A percentile compares a stretch with the other conserved stretches of the same genome.
These are phyloP conservation scores for Thymus quinquecostatus DNA, from an alignment of 257 asterid genomes.

Conservation along the genomic window DNA sequence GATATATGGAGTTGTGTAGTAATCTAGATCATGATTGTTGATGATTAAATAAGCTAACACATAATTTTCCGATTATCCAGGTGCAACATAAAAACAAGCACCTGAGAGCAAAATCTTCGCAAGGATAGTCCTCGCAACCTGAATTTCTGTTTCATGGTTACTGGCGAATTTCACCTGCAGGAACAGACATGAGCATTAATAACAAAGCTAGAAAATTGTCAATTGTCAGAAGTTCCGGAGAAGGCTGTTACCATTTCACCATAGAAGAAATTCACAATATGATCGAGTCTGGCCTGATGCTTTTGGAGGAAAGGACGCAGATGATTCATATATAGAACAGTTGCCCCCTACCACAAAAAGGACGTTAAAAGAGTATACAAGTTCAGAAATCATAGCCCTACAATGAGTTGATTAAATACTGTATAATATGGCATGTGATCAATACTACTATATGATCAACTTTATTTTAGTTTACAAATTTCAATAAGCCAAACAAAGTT, in stretches of 20 bases:
- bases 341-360: slow-evolving; percentile 73
- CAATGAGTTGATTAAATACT: neutral
- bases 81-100: slow-evolving; percentile 28
- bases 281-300: slow-evolving; percentile 76
- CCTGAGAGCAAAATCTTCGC: slow-evolving; percentile 59
- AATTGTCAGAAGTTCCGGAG: slow-evolving; percentile 15
- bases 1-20: neutral
- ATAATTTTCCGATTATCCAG: neutral
- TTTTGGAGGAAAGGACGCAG: slow-evolving; percentile 73
- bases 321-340: slow-evolving; percentile 63
- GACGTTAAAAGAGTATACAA: slow-evolving; percentile 13
- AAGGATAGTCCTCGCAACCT: slow-evolving; percentile 55
- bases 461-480: neutral
- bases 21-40: neutral
- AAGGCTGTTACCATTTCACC: slow-evolving; percentile 69
- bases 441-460: neutral
- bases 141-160: slow-evolving; percentile 66
- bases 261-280: slow-evolving; percentile 49
- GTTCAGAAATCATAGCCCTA: slow-evolving; percentile 14
- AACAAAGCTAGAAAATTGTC: slow-evolving; percentile 4
- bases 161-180: slow-evolving; percentile 73
- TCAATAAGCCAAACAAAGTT: slow-evolving; percentile 1
- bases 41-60: neutral
- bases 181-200: neutral
- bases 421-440: neutral